Percentiles rank a stretch among this genome's conserved stretches.
Conservation (phyloP, 2,329 filamentous ascomycete genomes). For the Claviceps maximensis region DNA sequence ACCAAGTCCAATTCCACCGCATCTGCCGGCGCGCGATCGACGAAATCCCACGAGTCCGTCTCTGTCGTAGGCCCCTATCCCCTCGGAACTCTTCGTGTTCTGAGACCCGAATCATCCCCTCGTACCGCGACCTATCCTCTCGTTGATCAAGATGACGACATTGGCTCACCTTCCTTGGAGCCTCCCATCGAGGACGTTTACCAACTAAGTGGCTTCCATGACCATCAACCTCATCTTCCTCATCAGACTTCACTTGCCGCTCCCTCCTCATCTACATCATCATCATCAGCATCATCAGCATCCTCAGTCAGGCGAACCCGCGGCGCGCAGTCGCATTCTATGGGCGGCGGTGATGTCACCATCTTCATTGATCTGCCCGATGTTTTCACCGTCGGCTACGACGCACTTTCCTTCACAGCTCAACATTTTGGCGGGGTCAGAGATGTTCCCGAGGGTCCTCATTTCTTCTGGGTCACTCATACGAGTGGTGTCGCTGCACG, state of each 20-base stretch:
- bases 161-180: conserved; percentile 19
- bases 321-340: conserved; percentile 13
- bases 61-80: conserved; percentile 26
- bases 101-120: conserved; percentile 13
- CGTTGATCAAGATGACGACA: conserved; percentile 12
- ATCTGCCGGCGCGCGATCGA: conserved; percentile 15
- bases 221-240: not conserved
- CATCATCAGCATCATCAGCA: not conserved
- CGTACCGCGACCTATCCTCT: not conserved
- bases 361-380: conserved; percentile 38
- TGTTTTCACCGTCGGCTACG: conserved; percentile 39
- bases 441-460: conserved; percentile 40
- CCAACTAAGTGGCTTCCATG: not conserved
- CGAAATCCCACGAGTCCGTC: conserved; percentile 25
- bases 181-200: conserved; percentile 7
- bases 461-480: conserved; percentile 47
- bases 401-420: conserved; percentile 34
- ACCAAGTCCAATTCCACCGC: conserved; percentile 23
- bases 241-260: not conserved
- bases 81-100: conserved; percentile 29
- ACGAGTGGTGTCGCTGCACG: conserved; percentile 33
- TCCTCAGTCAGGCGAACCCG: conserved; percentile 1
- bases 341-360: conserved; percentile 35
- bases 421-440: conserved; percentile 39
- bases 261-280: not conserved